Evolutionary conservation across 805 yeast species (phyloP).

Genomic region (Lipomyces lipofer): DNA sequence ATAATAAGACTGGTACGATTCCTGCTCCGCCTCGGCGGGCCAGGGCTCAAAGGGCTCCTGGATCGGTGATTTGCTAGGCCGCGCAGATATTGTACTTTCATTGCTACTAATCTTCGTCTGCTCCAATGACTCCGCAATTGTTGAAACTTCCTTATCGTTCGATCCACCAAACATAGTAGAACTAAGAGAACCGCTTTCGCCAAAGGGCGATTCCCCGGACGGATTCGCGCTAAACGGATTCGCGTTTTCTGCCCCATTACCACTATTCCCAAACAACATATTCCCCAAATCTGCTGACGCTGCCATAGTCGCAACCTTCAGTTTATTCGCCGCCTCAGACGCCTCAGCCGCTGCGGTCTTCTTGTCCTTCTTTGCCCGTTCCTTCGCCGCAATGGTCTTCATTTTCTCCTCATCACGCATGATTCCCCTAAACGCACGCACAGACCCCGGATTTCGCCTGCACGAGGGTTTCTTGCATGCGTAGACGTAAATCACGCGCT

Average conservation of each 20-base stretch:
- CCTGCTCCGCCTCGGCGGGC: slow-evolving; percentile 13
- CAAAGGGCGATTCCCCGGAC: background rate
- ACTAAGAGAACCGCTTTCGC: background rate
- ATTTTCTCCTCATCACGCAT: slow-evolving; percentile 57
- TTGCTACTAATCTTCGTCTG: background rate
- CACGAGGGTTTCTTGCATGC: slow-evolving; percentile 68
- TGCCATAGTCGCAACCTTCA: slow-evolving; percentile 42
- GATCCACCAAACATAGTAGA: background rate
- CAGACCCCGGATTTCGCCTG: slow-evolving; percentile 64
- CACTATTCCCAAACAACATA: slow-evolving; percentile 44
- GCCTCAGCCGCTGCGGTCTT: slow-evolving; percentile 46
- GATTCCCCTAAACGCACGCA: slow-evolving; percentile 77
- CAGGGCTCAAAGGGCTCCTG: slow-evolving; percentile 13
- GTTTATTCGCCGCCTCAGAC: slow-evolving; percentile 42
- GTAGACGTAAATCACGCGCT: slow-evolving; percentile 78
- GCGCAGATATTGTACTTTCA: too few relatives aligned
- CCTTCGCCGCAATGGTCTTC: slow-evolving; percentile 13
- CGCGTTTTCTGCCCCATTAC: slow-evolving; percentile 36
- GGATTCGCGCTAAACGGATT: slow-evolving; percentile 21
- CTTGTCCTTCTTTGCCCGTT: slow-evolving; percentile 44
- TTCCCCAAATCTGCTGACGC: slow-evolving; percentile 38
- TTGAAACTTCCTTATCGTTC: background rate
- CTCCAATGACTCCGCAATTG: slow-evolving; percentile 3
- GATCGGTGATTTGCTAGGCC: background rate
- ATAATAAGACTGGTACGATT: slow-evolving; percentile 27